Conservation (phyloP, 2,329 filamentous ascomycete species). For the Phoma sp. region DNA sequence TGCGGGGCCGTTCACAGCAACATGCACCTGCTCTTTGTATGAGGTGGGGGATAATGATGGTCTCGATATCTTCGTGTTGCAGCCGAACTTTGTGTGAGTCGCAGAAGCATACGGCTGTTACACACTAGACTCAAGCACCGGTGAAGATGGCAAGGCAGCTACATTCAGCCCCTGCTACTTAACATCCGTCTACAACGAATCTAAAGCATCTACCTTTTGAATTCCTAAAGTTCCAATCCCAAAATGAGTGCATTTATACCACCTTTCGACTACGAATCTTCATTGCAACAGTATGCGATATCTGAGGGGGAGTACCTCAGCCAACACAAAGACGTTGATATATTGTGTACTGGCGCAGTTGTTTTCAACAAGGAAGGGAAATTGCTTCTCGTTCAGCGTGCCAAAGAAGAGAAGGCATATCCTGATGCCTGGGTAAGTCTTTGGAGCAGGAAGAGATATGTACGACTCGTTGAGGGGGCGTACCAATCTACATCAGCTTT, state of each 20-base stretch:
- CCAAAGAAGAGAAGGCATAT: constrained; percentile 44
- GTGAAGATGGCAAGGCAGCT: constrained; percentile 13
- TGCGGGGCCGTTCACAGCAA: constrained; percentile 15
- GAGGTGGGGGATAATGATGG: neutral
- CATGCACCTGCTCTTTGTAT: neutral
- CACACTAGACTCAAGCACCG: constrained; percentile 2
- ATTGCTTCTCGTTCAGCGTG: constrained; percentile 47
- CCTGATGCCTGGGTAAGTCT: constrained; percentile 43
- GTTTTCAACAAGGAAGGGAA: constrained; percentile 44
- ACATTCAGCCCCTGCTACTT: constrained; percentile 3
- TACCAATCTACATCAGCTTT: neutral
- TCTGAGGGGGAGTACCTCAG: constrained; percentile 36
- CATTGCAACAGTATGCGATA: constrained; percentile 40
- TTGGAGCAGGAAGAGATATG: no score
- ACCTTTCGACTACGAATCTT: constrained; percentile 30
- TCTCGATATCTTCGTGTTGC: neutral
- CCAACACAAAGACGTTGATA: constrained; percentile 36
- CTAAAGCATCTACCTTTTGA: neutral
- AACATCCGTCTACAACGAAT: neutral
- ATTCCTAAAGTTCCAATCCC: neutral
- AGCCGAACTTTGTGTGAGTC: neutral
- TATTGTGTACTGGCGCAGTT: constrained; percentile 39
- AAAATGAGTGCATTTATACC: constrained; percentile 9
- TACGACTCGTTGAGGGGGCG: no score
- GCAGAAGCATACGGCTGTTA: neutral